Conservation (phyloP, 2,329 filamentous ascomycete species). For the Botryotinia globosa region DNA sequence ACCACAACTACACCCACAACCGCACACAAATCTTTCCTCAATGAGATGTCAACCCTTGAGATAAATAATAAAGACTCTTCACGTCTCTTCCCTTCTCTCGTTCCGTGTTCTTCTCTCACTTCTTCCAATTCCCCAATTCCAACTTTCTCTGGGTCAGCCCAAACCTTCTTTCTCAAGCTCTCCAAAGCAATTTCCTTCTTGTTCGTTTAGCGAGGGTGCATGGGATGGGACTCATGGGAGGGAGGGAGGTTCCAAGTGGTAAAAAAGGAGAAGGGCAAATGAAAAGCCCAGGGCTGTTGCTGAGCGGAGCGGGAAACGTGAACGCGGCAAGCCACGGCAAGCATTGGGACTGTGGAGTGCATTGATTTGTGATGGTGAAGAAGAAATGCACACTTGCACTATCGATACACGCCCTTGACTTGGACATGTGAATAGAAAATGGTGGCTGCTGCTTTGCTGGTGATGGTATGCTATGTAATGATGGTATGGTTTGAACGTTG, state of each 20-base stretch:
- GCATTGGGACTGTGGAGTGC: not conserved
- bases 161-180: not conserved
- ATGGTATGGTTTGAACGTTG: not conserved
- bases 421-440: not conserved
- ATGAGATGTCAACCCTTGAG: not conserved
- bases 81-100: not conserved
- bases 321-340: not conserved
- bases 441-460: not conserved
- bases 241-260: not conserved
- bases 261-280: conserved; percentile 14
- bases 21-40: not conserved
- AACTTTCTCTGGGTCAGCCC: not conserved
- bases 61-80: not conserved
- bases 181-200: conserved; percentile 35
- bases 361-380: not conserved
- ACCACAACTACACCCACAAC: not conserved
- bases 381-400: not conserved
- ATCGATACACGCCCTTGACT: not conserved
- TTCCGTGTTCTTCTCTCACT: not conserved
- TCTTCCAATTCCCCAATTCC: not conserved
- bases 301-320: not conserved
- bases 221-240: conserved; percentile 9
- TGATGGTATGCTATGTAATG: too few relatives aligned
- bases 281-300: conserved; percentile 20
- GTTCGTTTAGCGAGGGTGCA: conserved; percentile 34